These are phyloP conservation scores for Dendrobium chrysotoxum DNA, from an alignment of 106 monocot species.

Conservation along the genomic window DNA sequence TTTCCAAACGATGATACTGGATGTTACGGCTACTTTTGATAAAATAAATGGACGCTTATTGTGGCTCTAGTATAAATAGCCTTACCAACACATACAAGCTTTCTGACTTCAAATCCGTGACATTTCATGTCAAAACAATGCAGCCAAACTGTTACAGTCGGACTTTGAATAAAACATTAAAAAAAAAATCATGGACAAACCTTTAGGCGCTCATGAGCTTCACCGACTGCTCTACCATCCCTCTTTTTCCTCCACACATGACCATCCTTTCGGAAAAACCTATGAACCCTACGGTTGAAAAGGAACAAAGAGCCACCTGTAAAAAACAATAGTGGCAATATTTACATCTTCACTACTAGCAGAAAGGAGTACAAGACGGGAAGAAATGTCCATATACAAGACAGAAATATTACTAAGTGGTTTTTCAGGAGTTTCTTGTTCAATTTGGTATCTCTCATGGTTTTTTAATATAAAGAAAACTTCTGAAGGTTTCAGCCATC, in stretches of 20 bases:
- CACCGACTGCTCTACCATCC: slow-evolving; percentile 40
- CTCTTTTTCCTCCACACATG: slow-evolving; percentile 49
- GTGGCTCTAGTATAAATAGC: background rate
- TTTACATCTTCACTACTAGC: background rate
- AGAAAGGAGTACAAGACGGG: background rate
- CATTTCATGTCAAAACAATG: background rate
- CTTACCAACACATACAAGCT: background rate
- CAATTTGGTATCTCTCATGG: slow-evolving; percentile 39
- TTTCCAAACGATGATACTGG: background rate
- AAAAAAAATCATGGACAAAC: slow-evolving; percentile 14
- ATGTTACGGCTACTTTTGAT: background rate
- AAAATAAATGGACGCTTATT: background rate
- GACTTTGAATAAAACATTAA: background rate
- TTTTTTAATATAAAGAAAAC: slow-evolving; percentile 63
- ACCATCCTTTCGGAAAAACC: slow-evolving; percentile 57
- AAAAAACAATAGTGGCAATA: slow-evolving; percentile 6
- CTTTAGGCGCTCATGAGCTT: slow-evolving; percentile 67
- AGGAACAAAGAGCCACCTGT: slow-evolving; percentile 84
- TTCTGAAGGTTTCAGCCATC: slow-evolving; percentile 84
- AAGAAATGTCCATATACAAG: background rate
- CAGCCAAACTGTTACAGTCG: background rate
- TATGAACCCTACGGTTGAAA: slow-evolving; percentile 66
- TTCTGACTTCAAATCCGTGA: background rate
- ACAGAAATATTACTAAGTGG: slow-evolving; percentile 56
- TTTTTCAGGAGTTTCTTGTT: slow-evolving; percentile 29